Evolutionary conservation across 2,329 filamentous ascomycete genomes (phyloP).

Genomic region (Claviceps citrina): DNA sequence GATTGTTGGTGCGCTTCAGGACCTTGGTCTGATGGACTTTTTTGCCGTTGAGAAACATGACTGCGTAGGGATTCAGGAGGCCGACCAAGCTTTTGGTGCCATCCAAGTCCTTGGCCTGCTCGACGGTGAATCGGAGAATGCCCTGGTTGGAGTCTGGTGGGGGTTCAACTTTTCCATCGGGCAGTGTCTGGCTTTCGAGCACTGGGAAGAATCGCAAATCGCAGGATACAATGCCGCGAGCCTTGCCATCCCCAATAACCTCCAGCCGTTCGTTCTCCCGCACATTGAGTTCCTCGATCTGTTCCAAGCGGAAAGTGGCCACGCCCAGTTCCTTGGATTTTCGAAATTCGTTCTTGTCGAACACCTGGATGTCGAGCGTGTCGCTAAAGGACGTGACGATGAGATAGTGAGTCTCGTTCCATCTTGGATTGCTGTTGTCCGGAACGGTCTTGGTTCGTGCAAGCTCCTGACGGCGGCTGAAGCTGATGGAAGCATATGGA

Average conservation of each 20-base stretch:
- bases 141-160: slow-evolving; percentile 83
- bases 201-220: slow-evolving; percentile 96
- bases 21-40: slow-evolving; percentile 80
- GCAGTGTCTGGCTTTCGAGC: slow-evolving; percentile 52
- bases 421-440: slow-evolving; percentile 73
- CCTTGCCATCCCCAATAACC: slow-evolving; percentile 68
- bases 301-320: slow-evolving; percentile 72
- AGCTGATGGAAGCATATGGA: slow-evolving; percentile 71
- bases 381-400: slow-evolving; percentile 87
- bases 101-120: slow-evolving; percentile 93
- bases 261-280: slow-evolving; percentile 78
- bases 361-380: slow-evolving; percentile 67
- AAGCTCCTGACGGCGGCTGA: slow-evolving; percentile 69
- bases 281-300: slow-evolving; percentile 59
- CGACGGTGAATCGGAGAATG: slow-evolving; percentile 82
- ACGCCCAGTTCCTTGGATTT: slow-evolving; percentile 92
- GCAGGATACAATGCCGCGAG: slow-evolving; percentile 61
- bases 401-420: slow-evolving; percentile 94
- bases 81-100: slow-evolving; percentile 84
- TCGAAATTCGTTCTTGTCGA: slow-evolving; percentile 86
- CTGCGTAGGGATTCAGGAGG: slow-evolving; percentile 77
- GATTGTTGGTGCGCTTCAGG: slow-evolving; percentile 92
- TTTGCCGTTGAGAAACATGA: slow-evolving; percentile 79
- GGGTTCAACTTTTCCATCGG: slow-evolving; percentile 64
- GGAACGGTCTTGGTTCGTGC: slow-evolving; percentile 78